phyloP scores from a whole-genome alignment of 306 rosid species.

The Vicia sativa region DNA sequence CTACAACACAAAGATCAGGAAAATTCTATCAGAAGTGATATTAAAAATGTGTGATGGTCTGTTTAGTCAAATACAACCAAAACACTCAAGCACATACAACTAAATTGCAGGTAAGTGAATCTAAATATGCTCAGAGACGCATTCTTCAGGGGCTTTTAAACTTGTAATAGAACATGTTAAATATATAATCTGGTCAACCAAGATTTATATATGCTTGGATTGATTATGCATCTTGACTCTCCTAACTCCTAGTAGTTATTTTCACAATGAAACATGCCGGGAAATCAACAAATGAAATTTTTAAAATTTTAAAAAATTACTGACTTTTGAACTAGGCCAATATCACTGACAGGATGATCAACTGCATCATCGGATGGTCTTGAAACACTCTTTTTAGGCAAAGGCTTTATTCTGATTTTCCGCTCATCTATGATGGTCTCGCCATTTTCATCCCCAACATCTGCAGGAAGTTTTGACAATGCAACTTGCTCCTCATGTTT shows the following conservation, averaged over 20 bases:
- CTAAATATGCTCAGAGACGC: not conserved
- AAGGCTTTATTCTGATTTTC: conserved; percentile 93
- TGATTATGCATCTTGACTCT: conserved; percentile 12
- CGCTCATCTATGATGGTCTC: conserved; percentile 95
- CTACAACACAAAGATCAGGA: conserved; percentile 44
- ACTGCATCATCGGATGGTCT: conserved; percentile 57
- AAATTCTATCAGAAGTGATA: conserved; percentile 18
- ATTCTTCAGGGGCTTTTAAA: conserved; percentile 27
- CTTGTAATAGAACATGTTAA: conserved; percentile 20
- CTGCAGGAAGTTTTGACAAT: conserved; percentile 89
- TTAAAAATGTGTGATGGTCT: conserved; percentile 1
- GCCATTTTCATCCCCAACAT: conserved; percentile 99
- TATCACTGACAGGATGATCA: conserved; percentile 80
- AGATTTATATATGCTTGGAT: not conserved
- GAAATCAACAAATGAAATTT: conserved; percentile 11
- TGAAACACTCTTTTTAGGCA: conserved; percentile 72
- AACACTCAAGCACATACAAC: conserved; percentile 25
- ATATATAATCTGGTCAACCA: conserved; percentile 32
- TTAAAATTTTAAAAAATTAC: conserved; percentile 33
- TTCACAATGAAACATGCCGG: conserved; percentile 3
- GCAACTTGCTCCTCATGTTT: conserved; percentile 92
- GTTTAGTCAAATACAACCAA: conserved; percentile 27
- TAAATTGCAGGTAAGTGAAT: conserved; percentile 24
- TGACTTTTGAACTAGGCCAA: conserved; percentile 77
- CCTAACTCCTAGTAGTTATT: not conserved